Percentiles rank a stretch among this genome's conserved stretches.
Evolutionary conservation across 257 asterid species (phyloP).

Genomic region (Nicotiana otophora): DNA sequence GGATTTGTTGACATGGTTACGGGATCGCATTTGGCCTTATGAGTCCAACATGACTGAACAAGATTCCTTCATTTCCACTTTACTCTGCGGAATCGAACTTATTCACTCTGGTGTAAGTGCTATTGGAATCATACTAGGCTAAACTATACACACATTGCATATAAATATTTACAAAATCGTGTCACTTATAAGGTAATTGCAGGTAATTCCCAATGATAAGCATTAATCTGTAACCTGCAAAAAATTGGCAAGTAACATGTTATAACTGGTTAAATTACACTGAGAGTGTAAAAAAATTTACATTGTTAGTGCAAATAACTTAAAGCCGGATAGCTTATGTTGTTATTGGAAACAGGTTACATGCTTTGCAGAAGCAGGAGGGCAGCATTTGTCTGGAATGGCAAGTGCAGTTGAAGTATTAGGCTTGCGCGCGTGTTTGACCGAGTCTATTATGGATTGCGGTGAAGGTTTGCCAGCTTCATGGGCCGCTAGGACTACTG

Average conservation of each 20-base stretch:
- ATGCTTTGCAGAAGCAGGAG: constrained; percentile 86
- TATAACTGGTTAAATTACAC: background rate
- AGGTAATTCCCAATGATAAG: background rate
- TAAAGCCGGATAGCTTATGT: background rate
- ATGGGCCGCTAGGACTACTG: constrained; percentile 55
- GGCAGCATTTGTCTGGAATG: constrained; percentile 76
- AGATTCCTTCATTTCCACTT: constrained; percentile 65
- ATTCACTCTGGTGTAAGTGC: constrained; percentile 71
- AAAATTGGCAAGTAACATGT: background rate
- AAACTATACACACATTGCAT: background rate
- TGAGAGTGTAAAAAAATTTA: background rate
- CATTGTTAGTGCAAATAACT: background rate
- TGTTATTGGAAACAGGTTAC: constrained; percentile 44
- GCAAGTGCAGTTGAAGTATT: constrained; percentile 58
- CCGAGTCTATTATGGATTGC: constrained; percentile 69
- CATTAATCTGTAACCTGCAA: background rate
- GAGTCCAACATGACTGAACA: constrained; percentile 69
- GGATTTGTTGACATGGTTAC: constrained; percentile 78
- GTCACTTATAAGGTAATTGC: background rate
- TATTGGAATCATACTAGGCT: background rate
- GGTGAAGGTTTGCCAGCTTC: constrained; percentile 72
- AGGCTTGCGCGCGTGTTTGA: constrained; percentile 72
- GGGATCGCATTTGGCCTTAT: constrained; percentile 72
- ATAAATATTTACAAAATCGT: background rate
- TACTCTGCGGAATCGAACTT: constrained; percentile 80